Base-by-base conservation (phyloP, 441 rosid genomes). In the Geranium incanum region DNA sequence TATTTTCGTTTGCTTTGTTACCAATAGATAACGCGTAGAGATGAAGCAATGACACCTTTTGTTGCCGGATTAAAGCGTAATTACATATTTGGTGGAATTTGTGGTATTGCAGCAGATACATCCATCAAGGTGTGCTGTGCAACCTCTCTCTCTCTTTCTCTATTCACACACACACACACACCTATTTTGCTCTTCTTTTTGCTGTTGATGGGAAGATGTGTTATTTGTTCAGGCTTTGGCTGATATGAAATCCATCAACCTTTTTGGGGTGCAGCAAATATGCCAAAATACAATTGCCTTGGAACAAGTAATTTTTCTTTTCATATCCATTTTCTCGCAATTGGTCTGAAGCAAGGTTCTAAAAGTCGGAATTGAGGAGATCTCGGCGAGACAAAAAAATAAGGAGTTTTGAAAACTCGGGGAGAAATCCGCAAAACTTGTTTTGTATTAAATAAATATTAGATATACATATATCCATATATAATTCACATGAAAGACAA, bases 261-360 rank as follows among this genome's bases (percentile, higher is more conserved):
- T 95, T 73, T 93, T 95, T n/a, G 98, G 99, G 75, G 99, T 93
- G 78, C 99, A 95, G 78, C 99, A 91, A 80, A 91, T 93, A 73
- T 93, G 98, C 74, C 88, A 97, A 63, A 95, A 95, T 82, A 81
- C 97, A 70, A 93, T 95, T 73, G 98, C 99, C 36, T 72, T 95
- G 79, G 98, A 95, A 76, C 99, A 93, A 94, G 99, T 92, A 75
- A 75, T 73, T 37, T 71, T 11, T 71, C 16, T 15, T 1, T 2
- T 52, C 60, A 52, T 50, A 50, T 36, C 6, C 11, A 33, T 66
- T 48, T 11, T 69, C 13, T 18, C 19, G 59, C 6, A 67, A 38
- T 6, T 28, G 33, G 33, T 28, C 33, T 28, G 33, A 28, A 28
- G 33, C 33, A 28, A 28, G 33, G 33, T 28, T 28, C 33, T 28